Evolutionary conservation across 345 rosid species (phyloP).

Genomic region (Conringia planisiliqua): DNA sequence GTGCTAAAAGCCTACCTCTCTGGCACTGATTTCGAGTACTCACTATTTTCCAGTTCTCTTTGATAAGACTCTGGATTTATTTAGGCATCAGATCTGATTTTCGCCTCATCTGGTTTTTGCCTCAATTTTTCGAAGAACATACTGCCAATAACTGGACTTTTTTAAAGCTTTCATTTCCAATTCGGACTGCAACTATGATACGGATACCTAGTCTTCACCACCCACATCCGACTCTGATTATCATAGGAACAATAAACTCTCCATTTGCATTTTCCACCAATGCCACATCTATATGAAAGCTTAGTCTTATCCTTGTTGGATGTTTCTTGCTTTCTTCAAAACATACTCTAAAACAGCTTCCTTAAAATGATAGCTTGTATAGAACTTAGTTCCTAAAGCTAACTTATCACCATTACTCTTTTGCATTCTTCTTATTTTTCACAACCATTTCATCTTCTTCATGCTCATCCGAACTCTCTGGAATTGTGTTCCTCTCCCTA

Average conservation of each 20-base stretch:
- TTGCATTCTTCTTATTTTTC: too few relatives aligned
- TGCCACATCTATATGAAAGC: background rate
- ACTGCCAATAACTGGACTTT: background rate
- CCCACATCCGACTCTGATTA: background rate
- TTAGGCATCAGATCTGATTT: background rate
- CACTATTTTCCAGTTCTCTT: background rate
- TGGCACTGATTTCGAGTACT: background rate
- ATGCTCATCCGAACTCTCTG: too few relatives aligned
- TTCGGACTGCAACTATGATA: background rate
- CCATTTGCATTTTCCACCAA: background rate
- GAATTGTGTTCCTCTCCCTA: too few relatives aligned
- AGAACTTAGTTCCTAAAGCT: too few relatives aligned
- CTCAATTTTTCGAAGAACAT: background rate
- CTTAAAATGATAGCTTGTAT: too few relatives aligned
- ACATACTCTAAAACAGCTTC: too few relatives aligned
- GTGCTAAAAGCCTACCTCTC: background rate
- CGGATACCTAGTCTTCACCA: background rate
- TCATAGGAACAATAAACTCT: background rate
- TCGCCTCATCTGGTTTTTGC: background rate
- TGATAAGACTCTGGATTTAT: background rate
- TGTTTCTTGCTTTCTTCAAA: too few relatives aligned
- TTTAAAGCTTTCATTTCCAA: background rate
- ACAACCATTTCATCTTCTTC: too few relatives aligned
- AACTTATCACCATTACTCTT: too few relatives aligned
- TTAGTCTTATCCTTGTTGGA: background rate